These are phyloP conservation scores for Tetracladium marchalianum DNA, from an alignment of 495 filamentous ascomycete genomes.

Conservation along the genomic window DNA sequence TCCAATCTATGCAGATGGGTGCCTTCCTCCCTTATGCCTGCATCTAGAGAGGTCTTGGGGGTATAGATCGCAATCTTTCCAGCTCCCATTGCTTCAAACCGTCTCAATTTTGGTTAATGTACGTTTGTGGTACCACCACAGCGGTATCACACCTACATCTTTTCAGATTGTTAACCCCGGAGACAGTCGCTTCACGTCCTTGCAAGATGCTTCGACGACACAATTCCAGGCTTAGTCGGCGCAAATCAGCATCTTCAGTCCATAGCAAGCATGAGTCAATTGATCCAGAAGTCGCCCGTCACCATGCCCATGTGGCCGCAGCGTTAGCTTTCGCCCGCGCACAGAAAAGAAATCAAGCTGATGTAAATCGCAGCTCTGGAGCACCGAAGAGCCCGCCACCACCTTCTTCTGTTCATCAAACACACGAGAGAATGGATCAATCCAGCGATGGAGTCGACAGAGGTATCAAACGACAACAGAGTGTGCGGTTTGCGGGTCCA, in stretches of 20 bases:
- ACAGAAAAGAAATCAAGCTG: slow-evolving; percentile 34
- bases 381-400: not conserved
- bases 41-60: not conserved
- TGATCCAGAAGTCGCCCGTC: slow-evolving; percentile 43
- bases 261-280: slow-evolving; percentile 36
- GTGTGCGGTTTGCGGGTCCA: slow-evolving; percentile 45
- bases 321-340: slow-evolving; percentile 52
- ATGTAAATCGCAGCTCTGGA: slow-evolving; percentile 19
- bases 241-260: slow-evolving; percentile 55
- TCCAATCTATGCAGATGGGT: slow-evolving; percentile 1
- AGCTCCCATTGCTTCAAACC: not conserved
- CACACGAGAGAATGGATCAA: not conserved
- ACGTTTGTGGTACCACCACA: slow-evolving; percentile 7
- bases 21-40: not conserved
- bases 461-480: slow-evolving; percentile 32
- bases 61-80: not conserved
- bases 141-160: slow-evolving; percentile 14
- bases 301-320: slow-evolving; percentile 61
- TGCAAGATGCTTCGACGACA: slow-evolving; percentile 36
- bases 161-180: slow-evolving; percentile 12
- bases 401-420: slow-evolving; percentile 22
- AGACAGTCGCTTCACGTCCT: slow-evolving; percentile 2
- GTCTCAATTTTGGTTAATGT: slow-evolving; percentile 21
- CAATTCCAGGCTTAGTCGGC: slow-evolving; percentile 40
- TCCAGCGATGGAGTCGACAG: not conserved